These are phyloP conservation scores for Tricladium varicosporioides DNA, from an alignment of 2,329 filamentous ascomycete species.

Conservation along the genomic window DNA sequence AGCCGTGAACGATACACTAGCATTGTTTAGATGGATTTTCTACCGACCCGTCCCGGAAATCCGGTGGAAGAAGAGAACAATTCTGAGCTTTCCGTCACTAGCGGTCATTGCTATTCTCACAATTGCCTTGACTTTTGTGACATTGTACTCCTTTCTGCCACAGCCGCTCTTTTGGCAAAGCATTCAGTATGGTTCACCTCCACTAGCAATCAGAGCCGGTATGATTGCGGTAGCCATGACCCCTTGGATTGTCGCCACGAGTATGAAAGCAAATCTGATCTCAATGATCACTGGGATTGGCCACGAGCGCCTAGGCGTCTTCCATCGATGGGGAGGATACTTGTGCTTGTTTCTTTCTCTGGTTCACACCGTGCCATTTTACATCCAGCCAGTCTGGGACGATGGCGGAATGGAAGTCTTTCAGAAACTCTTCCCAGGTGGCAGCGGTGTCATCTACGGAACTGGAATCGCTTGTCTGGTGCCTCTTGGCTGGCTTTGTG, in stretches of 20 bases:
- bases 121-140: slow-evolving; percentile 68
- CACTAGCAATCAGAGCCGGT: slow-evolving; percentile 79
- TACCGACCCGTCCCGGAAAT: slow-evolving; percentile 82
- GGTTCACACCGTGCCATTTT: slow-evolving; percentile 85
- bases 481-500: slow-evolving; percentile 77
- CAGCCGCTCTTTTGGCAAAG: slow-evolving; percentile 88
- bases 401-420: slow-evolving; percentile 72
- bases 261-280: slow-evolving; percentile 87
- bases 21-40: slow-evolving; percentile 84
- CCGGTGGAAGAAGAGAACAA: slow-evolving; percentile 57
- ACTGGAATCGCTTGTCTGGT: slow-evolving; percentile 80
- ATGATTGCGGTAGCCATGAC: slow-evolving; percentile 92
- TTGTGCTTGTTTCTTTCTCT: slow-evolving; percentile 79
- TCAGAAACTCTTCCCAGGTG: slow-evolving; percentile 63
- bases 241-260: slow-evolving; percentile 87
- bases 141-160: slow-evolving; percentile 80
- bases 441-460: slow-evolving; percentile 73
- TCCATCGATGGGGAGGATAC: slow-evolving; percentile 91
- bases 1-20: slow-evolving; percentile 73
- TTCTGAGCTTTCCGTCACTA: slow-evolving; percentile 78
- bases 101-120: slow-evolving; percentile 68
- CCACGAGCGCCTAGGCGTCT: slow-evolving; percentile 86
- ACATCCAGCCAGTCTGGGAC: slow-evolving; percentile 83
- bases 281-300: slow-evolving; percentile 84
- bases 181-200: slow-evolving; percentile 83